phyloP scores from a whole-genome alignment of 495 filamentous ascomycete genomes.

The Penicillium desertorum region DNA sequence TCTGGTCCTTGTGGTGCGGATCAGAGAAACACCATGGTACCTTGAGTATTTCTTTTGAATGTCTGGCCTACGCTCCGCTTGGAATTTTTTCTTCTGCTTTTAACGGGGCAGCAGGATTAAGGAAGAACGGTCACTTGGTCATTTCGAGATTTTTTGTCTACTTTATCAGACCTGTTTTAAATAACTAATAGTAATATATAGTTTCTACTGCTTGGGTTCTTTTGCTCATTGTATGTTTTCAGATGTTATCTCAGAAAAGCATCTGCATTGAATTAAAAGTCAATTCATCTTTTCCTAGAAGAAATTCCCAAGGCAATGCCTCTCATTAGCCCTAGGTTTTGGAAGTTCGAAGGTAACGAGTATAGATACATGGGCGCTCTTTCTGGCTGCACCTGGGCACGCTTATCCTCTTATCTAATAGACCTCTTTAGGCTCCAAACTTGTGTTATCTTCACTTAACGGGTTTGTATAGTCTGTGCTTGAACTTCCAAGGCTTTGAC shows the following conservation, averaged over 20 bases:
- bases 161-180: constrained; percentile 15
- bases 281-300: neutral
- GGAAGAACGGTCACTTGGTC: constrained; percentile 27
- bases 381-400: neutral
- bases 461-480: neutral
- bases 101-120: constrained; percentile 10
- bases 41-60: constrained; percentile 13
- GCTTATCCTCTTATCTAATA: neutral
- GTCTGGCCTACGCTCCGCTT: constrained; percentile 17
- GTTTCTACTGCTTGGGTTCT: constrained; percentile 12
- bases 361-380: neutral
- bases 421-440: neutral
- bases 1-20: constrained; percentile 25
- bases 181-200: constrained; percentile 33
- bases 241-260: neutral
- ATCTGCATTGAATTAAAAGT: constrained; percentile 1
- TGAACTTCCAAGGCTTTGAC: neutral
- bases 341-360: neutral
- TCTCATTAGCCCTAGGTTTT: neutral
- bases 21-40: neutral
- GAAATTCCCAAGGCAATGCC: neutral
- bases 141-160: constrained; percentile 28
- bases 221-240: neutral
- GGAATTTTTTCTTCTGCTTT: constrained; percentile 6
- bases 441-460: neutral